phyloP scores from a whole-genome alignment of 352 stramenopile species.

The Pythium myriotylum region DNA sequence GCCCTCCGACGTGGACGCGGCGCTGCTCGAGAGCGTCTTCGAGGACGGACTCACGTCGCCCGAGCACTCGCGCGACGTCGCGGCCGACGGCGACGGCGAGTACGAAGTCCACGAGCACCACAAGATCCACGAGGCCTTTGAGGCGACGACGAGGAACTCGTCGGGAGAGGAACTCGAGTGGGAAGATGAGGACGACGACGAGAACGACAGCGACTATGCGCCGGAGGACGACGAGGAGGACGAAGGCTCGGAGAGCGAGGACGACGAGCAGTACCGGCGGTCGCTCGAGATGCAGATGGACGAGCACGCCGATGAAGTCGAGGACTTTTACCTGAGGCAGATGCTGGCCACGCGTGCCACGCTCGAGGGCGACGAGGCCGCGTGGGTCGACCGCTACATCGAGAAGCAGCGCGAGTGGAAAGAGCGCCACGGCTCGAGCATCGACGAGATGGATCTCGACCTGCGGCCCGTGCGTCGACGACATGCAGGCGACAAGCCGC shows the following conservation, averaged over 20 bases:
- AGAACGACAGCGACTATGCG: slow-evolving; percentile 28
- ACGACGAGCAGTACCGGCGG: slow-evolving; percentile 14
- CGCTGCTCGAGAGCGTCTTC: background rate
- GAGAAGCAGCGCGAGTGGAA: slow-evolving; percentile 36
- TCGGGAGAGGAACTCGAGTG: background rate
- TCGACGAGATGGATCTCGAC: slow-evolving; percentile 34
- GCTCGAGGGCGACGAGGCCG: slow-evolving; percentile 28
- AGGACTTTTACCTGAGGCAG: slow-evolving; percentile 32
- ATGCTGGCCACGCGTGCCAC: slow-evolving; percentile 31
- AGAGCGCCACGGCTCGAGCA: slow-evolving; percentile 33
- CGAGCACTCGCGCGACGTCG: slow-evolving; percentile 18
- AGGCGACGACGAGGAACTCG: no score
- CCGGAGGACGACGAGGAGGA: slow-evolving; percentile 18
- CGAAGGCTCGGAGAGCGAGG: slow-evolving; percentile 16
- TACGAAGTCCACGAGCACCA: background rate
- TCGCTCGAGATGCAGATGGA: slow-evolving; percentile 25
- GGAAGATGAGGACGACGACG: slow-evolving; percentile 11
- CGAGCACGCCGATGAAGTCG: slow-evolving; percentile 26
- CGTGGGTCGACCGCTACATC: slow-evolving; percentile 37
- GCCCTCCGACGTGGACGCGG: background rate
- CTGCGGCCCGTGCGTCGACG: slow-evolving; percentile 19
- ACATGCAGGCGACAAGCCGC: background rate
- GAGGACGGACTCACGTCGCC: slow-evolving; percentile 1
- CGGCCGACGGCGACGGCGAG: background rate
- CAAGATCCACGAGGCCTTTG: no score